Conservation (phyloP, 352 stramenopile genomes). For the Phytophthora citricola region DNA sequence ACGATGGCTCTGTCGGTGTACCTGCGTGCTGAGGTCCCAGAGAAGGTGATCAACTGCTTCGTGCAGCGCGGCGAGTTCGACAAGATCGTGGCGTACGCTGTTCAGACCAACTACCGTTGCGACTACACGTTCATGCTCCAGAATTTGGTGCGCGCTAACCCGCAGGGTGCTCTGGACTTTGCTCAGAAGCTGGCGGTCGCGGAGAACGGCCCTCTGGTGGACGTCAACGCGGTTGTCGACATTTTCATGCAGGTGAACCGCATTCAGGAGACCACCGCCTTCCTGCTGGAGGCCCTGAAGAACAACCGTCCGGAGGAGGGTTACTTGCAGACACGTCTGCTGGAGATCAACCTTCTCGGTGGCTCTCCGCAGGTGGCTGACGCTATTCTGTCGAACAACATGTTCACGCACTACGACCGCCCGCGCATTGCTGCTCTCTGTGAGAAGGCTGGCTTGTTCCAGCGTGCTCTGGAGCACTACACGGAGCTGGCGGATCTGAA, state of each 20-base stretch:
- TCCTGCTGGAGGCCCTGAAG: conserved; percentile 99
- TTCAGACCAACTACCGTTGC: conserved; percentile 97
- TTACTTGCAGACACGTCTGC: conserved; percentile 99
- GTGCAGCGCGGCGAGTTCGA: conserved; percentile 99
- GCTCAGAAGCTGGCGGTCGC: conserved; percentile 98
- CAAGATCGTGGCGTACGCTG: conserved; percentile 97
- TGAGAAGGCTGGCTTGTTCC: conserved; percentile 98
- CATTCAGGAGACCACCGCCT: conserved; percentile 99
- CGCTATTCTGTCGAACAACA: conserved; percentile 99
- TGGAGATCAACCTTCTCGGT: conserved; percentile 99
- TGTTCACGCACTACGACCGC: conserved; percentile 99
- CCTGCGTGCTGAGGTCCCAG: conserved; percentile 96
- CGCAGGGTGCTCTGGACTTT: conserved; percentile 97
- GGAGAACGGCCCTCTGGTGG: conserved; percentile 95
- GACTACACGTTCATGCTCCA: conserved; percentile 99
- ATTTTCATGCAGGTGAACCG: conserved; percentile 99
- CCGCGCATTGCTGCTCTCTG: conserved; percentile 98
- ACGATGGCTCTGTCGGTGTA: conserved; percentile 99
- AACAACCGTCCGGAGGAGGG: conserved; percentile 99
- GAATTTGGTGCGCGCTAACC: conserved; percentile 98
- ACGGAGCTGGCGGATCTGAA: conserved; percentile 98
- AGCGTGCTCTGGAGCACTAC: conserved; percentile 99
- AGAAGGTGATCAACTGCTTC: conserved; percentile 99
- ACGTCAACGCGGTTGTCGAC: conserved; percentile 99
- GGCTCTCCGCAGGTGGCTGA: conserved; percentile 99